Evolutionary conservation across 2,329 filamentous ascomycete species (phyloP), one percentile per base, ranked within the genome.

Genomic region (Chrysosporium queenslandicum): DNA sequence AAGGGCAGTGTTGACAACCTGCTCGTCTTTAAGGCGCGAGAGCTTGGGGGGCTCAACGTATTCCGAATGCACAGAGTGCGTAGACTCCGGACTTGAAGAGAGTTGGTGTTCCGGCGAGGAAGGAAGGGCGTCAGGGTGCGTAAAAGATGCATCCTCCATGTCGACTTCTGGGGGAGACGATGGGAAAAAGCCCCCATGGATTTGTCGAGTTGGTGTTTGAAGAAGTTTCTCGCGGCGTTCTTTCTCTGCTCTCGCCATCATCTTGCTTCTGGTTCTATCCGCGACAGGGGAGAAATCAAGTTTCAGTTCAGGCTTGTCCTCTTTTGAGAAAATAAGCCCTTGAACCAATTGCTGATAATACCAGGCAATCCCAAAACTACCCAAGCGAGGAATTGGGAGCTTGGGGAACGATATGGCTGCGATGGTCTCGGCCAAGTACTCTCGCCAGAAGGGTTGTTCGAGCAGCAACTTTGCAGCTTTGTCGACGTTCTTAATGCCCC

Each of bases 1-100:
- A 8, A 56, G 30, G 32, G 48, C 52, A 5, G 55, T 54, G 20
- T 56, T 56, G 2, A 56, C 55, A 11, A 52, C 53, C 37, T 54
- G 47, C 25, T 56, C 55, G 30, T 56, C 55, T 3, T 11, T n/a
- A 20, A 39, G 25, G 32, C 12, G 25, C 7, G 3, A 6, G 21
- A 39, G 4, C 5, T 30, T 46, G 5, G 39, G 20, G 12, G 39
- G 30, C 6, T 50, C 52, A 1, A 39, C 36, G 34, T 53, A 49
- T 14, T 52, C 29, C 20, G 41, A 14, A 37, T 37, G 20, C 14
- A 18, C 36, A 14, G 11, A 2, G 1, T 11, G 21, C 27, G 27
- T 16, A 6, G 42, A 11, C 3, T 27, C 32, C 14, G 32, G 8
- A 9, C 20, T 7, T 18, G 2, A 2, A 2, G 45, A 23, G 4